Percentiles rank a stretch among this genome's conserved stretches.
These are phyloP conservation scores for Cryptococcus hybrid DNA, from an alignment of 1,284 basidiomycete genomes.

Conservation along the genomic window DNA sequence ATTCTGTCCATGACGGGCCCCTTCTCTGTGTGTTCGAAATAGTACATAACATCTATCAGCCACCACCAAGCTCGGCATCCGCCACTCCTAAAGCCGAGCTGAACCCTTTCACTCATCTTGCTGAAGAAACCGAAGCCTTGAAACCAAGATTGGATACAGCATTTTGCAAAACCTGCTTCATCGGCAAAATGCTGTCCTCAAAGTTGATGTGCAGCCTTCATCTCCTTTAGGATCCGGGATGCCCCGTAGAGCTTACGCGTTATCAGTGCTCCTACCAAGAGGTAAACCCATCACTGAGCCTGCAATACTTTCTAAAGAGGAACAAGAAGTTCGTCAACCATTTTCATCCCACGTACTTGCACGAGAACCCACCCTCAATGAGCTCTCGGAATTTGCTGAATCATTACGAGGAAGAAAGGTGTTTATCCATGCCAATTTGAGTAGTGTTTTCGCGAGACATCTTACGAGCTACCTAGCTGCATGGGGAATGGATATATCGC, in stretches of 20 bases:
- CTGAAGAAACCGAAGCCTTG: constrained; percentile 36
- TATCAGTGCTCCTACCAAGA: constrained; percentile 46
- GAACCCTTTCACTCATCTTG: constrained; percentile 37
- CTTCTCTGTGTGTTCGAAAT: constrained; percentile 62
- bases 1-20: constrained; percentile 20
- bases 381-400: constrained; percentile 74
- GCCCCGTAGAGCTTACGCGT: constrained; percentile 44
- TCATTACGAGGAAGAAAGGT: constrained; percentile 76
- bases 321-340: constrained; percentile 55
- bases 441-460: constrained; percentile 82
- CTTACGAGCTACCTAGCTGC: constrained; percentile 86
- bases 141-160: constrained; percentile 62
- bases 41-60: constrained; percentile 45
- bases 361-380: constrained; percentile 70
- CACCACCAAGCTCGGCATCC: constrained; percentile 23
- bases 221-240: constrained; percentile 33
- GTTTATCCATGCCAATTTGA: constrained; percentile 73
- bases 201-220: constrained; percentile 35
- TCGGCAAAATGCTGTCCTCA: constrained; percentile 64
- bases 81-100: constrained; percentile 43
- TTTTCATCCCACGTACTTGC: constrained; percentile 56
- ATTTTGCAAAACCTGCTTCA: constrained; percentile 65
- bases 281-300: constrained; percentile 46
- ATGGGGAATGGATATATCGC: constrained; percentile 89
- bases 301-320: constrained; percentile 48